These are phyloP conservation scores for Floccularia luteovirens DNA, from an alignment of 768 basidiomycete genomes.

Conservation along the genomic window DNA sequence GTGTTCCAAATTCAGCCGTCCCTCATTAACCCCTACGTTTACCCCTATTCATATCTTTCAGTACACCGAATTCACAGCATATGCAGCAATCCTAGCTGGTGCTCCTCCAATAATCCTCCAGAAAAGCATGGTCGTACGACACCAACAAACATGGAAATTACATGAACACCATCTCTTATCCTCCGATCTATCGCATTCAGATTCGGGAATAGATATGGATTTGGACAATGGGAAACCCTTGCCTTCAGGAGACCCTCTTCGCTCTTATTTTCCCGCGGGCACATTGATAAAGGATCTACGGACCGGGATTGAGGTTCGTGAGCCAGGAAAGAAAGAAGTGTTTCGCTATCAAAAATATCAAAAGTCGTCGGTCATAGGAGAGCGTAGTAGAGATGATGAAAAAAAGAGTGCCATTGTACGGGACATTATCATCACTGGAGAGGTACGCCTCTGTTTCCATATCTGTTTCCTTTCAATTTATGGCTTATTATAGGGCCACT, in stretches of 20 bases:
- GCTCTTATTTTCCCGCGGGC: slow-evolving; percentile 52
- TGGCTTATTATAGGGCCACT: slow-evolving; percentile 59
- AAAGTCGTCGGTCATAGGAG: slow-evolving; percentile 10
- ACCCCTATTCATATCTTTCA: slow-evolving; percentile 17
- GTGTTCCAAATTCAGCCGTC: slow-evolving; percentile 12
- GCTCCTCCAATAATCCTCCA: slow-evolving; percentile 59
- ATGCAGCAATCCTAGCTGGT: slow-evolving; percentile 69
- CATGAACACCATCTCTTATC: slow-evolving; percentile 60
- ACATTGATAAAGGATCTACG: slow-evolving; percentile 39
- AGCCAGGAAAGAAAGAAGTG: slow-evolving; percentile 26
- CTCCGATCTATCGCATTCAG: slow-evolving; percentile 16
- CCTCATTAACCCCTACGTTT: background rate
- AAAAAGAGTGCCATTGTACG: slow-evolving; percentile 18
- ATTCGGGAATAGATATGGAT: slow-evolving; percentile 25
- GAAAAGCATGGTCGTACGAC: slow-evolving; percentile 69
- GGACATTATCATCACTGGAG: slow-evolving; percentile 70
- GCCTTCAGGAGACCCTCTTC: slow-evolving; percentile 51
- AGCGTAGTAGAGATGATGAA: slow-evolving; percentile 9
- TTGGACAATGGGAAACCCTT: slow-evolving; percentile 27
- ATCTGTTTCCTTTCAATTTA: slow-evolving; percentile 1
- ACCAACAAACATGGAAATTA: slow-evolving; percentile 87
- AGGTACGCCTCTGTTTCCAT: slow-evolving; percentile 35
- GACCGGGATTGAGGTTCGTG: slow-evolving; percentile 39
- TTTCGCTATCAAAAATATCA: slow-evolving; percentile 25
- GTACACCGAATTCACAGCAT: slow-evolving; percentile 84